A percentile compares a stretch with the other conserved stretches of the same genome.
Evolutionary conservation across 805 yeast species (phyloP).

Genomic region (Candida ipomoeae): DNA sequence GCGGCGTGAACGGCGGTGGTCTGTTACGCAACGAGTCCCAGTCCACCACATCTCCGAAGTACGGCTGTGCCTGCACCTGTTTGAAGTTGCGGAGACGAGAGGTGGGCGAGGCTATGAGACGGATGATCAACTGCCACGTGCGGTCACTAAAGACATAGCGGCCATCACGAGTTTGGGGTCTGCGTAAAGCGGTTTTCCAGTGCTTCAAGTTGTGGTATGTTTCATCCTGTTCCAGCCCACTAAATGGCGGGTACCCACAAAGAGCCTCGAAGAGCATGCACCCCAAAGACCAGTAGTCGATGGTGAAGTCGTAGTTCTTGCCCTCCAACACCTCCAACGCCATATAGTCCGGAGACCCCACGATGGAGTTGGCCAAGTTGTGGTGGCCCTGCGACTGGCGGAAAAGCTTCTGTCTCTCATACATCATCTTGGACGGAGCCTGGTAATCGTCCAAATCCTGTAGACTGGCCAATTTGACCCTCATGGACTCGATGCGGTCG

Average conservation of each 20-base stretch:
- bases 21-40: conserved; percentile 66
- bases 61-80: conserved; percentile 74
- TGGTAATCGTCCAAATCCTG: conserved; percentile 66
- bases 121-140: conserved; percentile 85
- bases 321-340: conserved; percentile 97
- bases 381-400: conserved; percentile 76
- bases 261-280: conserved; percentile 95
- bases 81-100: conserved; percentile 72
- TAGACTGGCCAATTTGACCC: conserved; percentile 59
- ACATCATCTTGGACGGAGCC: conserved; percentile 63
- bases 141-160: conserved; percentile 91
- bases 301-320: conserved; percentile 87
- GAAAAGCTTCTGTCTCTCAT: conserved; percentile 84
- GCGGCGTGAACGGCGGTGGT: conserved; percentile 95
- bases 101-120: conserved; percentile 75
- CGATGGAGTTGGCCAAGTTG: conserved; percentile 90
- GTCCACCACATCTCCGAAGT: conserved; percentile 72
- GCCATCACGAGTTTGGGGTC: conserved; percentile 92
- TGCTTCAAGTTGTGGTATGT: conserved; percentile 89
- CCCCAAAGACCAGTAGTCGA: conserved; percentile 98
- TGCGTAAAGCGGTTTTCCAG: conserved; percentile 82
- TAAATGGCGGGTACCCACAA: conserved; percentile 96
- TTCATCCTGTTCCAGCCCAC: conserved; percentile 90
- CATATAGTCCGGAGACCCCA: conserved; percentile 99
- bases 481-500: conserved; percentile 91